Percentiles rank a stretch among this genome's conserved stretches.
Evolutionary conservation across 1,284 basidiomycete species (phyloP).

Genomic region (Fistulina hepatica): DNA sequence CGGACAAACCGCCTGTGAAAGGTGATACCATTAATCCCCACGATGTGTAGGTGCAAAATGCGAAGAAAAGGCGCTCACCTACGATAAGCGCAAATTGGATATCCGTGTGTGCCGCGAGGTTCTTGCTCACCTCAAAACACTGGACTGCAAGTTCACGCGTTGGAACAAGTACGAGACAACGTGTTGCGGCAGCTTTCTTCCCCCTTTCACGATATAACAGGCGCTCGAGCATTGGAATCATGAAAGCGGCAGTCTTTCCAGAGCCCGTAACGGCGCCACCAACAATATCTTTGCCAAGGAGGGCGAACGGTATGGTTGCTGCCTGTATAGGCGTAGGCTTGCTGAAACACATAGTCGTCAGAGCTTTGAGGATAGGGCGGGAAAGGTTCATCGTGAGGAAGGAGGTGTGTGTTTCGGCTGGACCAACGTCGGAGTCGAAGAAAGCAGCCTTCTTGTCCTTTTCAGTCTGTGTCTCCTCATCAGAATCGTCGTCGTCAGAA

Average conservation of each 20-base stretch:
- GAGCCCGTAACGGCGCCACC: conserved; percentile 93
- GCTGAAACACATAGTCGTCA: conserved; percentile 72
- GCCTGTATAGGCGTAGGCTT: conserved; percentile 94
- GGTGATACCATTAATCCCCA: no score
- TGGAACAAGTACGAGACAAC: conserved; percentile 87
- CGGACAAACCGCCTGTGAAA: conserved; percentile 70
- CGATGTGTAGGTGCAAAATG: conserved; percentile 2
- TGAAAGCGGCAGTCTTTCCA: conserved; percentile 95
- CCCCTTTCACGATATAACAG: conserved; percentile 83
- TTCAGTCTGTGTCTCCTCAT: conserved; percentile 60
- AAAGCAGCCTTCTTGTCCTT: conserved; percentile 77
- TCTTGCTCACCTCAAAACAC: conserved; percentile 84
- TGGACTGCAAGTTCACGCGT: conserved; percentile 93
- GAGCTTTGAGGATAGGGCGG: conserved; percentile 78
- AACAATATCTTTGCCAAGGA: conserved; percentile 91
- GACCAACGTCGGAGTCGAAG: conserved; percentile 55
- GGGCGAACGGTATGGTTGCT: conserved; percentile 83
- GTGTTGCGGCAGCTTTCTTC: conserved; percentile 79
- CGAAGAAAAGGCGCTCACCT: conserved; percentile 38
- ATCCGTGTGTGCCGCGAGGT: conserved; percentile 80
- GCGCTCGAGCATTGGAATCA: conserved; percentile 88
- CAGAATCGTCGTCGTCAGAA: conserved; percentile 40
- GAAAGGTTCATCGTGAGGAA: conserved; percentile 86
- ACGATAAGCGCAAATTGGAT: conserved; percentile 83
- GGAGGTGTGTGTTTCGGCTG: conserved; percentile 43